A percentile compares a stretch with the other conserved stretches of the same genome.
phyloP scores from a whole-genome alignment of 768 basidiomycete genomes.

The Russula dissimulans region DNA sequence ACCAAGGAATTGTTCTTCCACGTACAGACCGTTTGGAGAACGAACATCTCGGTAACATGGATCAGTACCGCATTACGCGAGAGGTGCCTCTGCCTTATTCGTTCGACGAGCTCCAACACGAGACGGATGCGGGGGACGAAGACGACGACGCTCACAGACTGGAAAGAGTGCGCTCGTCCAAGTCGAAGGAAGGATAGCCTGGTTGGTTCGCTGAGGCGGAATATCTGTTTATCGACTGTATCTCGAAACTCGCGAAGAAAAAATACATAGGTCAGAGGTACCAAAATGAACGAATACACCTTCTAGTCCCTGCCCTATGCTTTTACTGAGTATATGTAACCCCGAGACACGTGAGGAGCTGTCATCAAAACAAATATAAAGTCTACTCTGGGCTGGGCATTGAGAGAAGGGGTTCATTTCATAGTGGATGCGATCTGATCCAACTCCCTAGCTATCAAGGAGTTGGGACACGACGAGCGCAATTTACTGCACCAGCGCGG shows the following conservation, averaged over 20 bases:
- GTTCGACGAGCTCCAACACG: slow-evolving; percentile 38
- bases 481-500: slow-evolving; percentile 44
- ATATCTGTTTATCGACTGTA: background rate
- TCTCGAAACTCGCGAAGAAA: too few relatives aligned
- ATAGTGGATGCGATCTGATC: slow-evolving; percentile 55
- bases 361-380: background rate
- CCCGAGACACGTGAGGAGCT: background rate
- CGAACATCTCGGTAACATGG: slow-evolving; percentile 88
- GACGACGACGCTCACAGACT: slow-evolving; percentile 11
- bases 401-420: slow-evolving; percentile 37
- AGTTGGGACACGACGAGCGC: slow-evolving; percentile 67
- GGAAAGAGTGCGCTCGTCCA: background rate
- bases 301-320: background rate
- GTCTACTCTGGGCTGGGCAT: background rate
- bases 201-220: background rate
- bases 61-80: slow-evolving; percentile 81
- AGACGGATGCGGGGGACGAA: slow-evolving; percentile 36
- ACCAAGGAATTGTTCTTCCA: background rate
- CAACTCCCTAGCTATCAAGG: slow-evolving; percentile 69
- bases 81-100: slow-evolving; percentile 80
- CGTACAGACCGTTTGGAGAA: slow-evolving; percentile 68
- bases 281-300: background rate
- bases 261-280: too few relatives aligned
- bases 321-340: background rate
- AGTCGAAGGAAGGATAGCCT: background rate